Evolutionary conservation across 805 yeast genomes (phyloP), one percentile per base, ranked within the genome.

Genomic region (Yarrowia deformans): DNA sequence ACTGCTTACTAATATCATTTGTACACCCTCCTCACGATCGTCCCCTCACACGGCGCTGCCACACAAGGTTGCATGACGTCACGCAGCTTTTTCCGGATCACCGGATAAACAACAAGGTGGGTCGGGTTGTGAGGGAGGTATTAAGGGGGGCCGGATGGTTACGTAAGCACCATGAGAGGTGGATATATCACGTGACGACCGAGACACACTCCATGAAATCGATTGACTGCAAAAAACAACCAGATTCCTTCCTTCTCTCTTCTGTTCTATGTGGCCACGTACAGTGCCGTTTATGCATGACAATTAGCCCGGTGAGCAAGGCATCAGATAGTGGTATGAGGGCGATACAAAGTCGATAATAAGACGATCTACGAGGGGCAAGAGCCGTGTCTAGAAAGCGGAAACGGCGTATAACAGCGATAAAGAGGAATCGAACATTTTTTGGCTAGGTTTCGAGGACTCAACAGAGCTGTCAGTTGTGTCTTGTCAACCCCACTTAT

Each of bases 71-170:
- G 60, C 60, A 54, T 54, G 60, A 54, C 60, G 58, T 54, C 58
- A 54, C 14, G 60, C 34, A 54, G 18, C 43, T 54, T 39, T 54
- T 54, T 54, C 35, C 45, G 45, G 19, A 23, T 39, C 45, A 37
- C 60, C 60, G 60, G 60, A 54, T 54, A 54, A 54, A 54, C 60
- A 54, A 39, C 60, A 54, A 54, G 60, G 60, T 54, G 35, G 9
- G 1, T 6, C 18, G 16, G 32, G 19, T 4, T 3, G 6, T 43
- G n/a, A 2, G 12, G 18, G 42, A 39, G 16, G 42, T 13, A 2
- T 23, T 23, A 23, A 23, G 42, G 13, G 10, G 16, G 13, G 42
- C 1, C 13, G 3, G 10, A 10, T 5, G 19, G 43, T 40, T 40
- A 40, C 5, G n/a, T 13, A 14, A 40, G 14, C 29, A 23, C 29